These are phyloP conservation scores for Didymella pomorum DNA, from an alignment of 2,329 filamentous ascomycete genomes.

Conservation along the genomic window DNA sequence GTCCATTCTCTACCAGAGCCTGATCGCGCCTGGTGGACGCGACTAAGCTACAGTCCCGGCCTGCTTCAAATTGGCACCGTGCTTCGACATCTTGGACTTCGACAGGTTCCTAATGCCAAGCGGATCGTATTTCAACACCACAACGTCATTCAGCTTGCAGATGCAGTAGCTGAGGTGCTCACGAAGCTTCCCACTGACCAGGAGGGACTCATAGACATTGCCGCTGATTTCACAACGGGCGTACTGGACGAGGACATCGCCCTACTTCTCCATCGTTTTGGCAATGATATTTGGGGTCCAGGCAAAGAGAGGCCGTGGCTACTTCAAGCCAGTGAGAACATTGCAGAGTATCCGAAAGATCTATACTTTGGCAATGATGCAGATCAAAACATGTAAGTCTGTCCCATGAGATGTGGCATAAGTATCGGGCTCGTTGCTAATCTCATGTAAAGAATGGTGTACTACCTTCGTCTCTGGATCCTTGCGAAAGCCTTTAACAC, in stretches of 20 bases:
- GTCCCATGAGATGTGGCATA: not conserved
- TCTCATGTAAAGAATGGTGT: not conserved
- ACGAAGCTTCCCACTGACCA: not conserved
- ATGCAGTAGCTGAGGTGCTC: conserved; percentile 1
- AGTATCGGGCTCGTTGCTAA: not conserved
- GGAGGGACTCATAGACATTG: conserved; percentile 5
- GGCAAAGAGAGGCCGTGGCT: conserved; percentile 4
- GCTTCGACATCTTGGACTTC: conserved; percentile 9
- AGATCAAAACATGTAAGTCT: conserved; percentile 8
- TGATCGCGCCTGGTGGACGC: conserved; percentile 8
- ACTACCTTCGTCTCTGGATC: conserved; percentile 19
- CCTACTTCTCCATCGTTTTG: not conserved
- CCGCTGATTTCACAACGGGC: not conserved
- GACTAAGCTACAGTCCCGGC: not conserved
- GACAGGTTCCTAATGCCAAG: conserved; percentile 9
- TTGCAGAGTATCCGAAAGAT: conserved; percentile 9
- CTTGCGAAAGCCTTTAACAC: conserved; percentile 16
- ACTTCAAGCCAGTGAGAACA: conserved; percentile 1
- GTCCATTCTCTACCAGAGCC: not conserved
- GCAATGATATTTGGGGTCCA: conserved; percentile 9
- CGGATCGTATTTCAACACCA: not conserved
- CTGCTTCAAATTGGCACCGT: conserved; percentile 6
- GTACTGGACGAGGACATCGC: conserved; percentile 1
- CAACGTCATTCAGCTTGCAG: conserved; percentile 4
- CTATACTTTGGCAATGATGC: not conserved